Conservation (phyloP, 345 rosid genomes). For the Ailanthus altissimus region DNA sequence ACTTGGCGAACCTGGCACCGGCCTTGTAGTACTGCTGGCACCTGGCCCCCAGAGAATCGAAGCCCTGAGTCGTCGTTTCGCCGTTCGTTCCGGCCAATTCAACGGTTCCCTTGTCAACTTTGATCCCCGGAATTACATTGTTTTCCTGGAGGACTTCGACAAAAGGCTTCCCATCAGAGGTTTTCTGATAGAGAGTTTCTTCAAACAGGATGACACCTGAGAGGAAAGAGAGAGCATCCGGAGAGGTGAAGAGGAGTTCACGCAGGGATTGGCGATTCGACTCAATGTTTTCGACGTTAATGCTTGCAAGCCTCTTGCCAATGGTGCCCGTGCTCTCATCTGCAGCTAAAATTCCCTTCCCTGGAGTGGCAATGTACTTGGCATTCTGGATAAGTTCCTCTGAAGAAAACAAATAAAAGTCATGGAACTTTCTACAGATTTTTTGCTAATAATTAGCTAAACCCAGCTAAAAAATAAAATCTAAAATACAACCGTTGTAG, state of each 20-base stretch:
- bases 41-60: conserved; percentile 76
- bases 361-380: conserved; percentile 89
- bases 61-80: conserved; percentile 95
- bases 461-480: neutral
- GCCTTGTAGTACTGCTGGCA: conserved; percentile 92
- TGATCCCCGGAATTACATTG: conserved; percentile 81
- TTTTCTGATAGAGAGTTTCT: conserved; percentile 92
- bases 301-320: conserved; percentile 88
- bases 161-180: conserved; percentile 72
- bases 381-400: conserved; percentile 92
- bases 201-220: conserved; percentile 96
- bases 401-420: conserved; percentile 27
- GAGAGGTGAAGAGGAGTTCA: conserved; percentile 88
- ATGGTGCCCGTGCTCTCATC: conserved; percentile 99
- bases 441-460: neutral
- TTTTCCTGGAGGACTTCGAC: conserved; percentile 82
- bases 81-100: conserved; percentile 82
- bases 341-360: conserved; percentile 93
- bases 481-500: neutral
- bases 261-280: conserved; percentile 95
- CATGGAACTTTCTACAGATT: neutral
- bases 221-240: conserved; percentile 64
- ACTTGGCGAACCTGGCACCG: conserved; percentile 92
- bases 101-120: conserved; percentile 93
- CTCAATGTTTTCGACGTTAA: conserved; percentile 87